phyloP scores from a whole-genome alignment of 2,329 filamentous ascomycete species.

The Exophiala bonariae region DNA sequence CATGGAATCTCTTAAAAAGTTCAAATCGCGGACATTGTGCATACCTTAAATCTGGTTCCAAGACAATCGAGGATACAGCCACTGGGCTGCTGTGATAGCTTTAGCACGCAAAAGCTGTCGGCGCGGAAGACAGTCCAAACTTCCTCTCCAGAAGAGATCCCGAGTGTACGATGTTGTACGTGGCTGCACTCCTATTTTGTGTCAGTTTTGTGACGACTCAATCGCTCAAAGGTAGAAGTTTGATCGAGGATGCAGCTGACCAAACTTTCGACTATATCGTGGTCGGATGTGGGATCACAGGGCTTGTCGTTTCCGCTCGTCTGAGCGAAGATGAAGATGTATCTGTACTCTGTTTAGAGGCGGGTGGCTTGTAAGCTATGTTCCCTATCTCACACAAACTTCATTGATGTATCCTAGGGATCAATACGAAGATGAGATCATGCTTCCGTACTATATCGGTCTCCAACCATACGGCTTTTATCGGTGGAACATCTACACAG shows the following conservation, averaged over 20 bases:
- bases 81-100: too few relatives aligned
- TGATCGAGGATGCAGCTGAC: constrained; percentile 1
- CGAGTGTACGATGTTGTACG: too few relatives aligned
- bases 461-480: constrained; percentile 27
- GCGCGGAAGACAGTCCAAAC: too few relatives aligned
- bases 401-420: too few relatives aligned
- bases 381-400: too few relatives aligned
- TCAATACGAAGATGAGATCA: constrained; percentile 29
- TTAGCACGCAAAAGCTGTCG: too few relatives aligned
- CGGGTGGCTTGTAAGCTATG: constrained; percentile 18
- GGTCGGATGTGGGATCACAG: constrained; percentile 33
- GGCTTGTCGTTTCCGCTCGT: constrained; percentile 31
- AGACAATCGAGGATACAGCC: too few relatives aligned
- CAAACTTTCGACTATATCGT: constrained; percentile 34
- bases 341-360: constrained; percentile 32
- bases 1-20: too few relatives aligned
- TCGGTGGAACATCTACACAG: constrained; percentile 30
- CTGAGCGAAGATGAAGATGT: constrained; percentile 30
- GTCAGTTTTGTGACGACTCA: neutral
- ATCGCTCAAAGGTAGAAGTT: neutral
- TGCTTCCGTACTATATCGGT: constrained; percentile 31
- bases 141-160: too few relatives aligned
- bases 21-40: too few relatives aligned
- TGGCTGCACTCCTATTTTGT: too few relatives aligned
- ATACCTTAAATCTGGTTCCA: too few relatives aligned